Conservation (phyloP, 768 basidiomycete genomes). For the Saitozyma podzolica region DNA sequence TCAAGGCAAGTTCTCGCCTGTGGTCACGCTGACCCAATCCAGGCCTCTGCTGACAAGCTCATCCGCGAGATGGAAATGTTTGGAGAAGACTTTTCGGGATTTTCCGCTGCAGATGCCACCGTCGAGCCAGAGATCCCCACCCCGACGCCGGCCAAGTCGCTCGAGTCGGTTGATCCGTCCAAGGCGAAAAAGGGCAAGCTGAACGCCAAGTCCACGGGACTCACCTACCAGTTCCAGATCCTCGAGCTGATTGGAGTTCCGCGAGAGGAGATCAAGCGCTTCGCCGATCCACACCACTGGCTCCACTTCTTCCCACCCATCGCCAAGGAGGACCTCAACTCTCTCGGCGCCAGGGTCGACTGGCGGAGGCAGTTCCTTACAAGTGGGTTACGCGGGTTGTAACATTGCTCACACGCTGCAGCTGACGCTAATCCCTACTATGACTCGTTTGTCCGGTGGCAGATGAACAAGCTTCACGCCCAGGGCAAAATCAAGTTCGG, state of each 20-base stretch:
- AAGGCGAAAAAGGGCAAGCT: slow-evolving; percentile 97
- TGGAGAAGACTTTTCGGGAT: slow-evolving; percentile 81
- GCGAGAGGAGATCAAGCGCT: slow-evolving; percentile 85
- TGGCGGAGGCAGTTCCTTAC: slow-evolving; percentile 95
- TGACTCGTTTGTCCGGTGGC: slow-evolving; percentile 96
- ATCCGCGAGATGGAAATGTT: slow-evolving; percentile 96
- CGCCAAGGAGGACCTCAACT: slow-evolving; percentile 81
- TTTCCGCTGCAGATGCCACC: slow-evolving; percentile 43
- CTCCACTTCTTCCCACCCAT: slow-evolving; percentile 93
- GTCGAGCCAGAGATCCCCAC: slow-evolving; percentile 44
- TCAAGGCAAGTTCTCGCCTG: slow-evolving; percentile 70
- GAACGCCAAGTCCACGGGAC: slow-evolving; percentile 85
- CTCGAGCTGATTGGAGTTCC: slow-evolving; percentile 92
- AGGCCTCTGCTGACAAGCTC: slow-evolving; percentile 98
- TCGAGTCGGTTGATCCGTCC: slow-evolving; percentile 47
- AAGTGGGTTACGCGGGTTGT: slow-evolving; percentile 50
- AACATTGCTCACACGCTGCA: slow-evolving; percentile 12
- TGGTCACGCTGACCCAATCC: background rate
- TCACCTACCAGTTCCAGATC: slow-evolving; percentile 98
- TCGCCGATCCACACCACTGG: slow-evolving; percentile 95
- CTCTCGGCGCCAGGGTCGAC: slow-evolving; percentile 92
- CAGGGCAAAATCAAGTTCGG: slow-evolving; percentile 96
- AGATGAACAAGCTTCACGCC: slow-evolving; percentile 84
- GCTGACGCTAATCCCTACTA: slow-evolving; percentile 94
- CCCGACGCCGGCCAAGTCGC: slow-evolving; percentile 52